These are phyloP conservation scores for Microbotryum scabiosae DNA, from an alignment of 1,284 basidiomycete genomes.

Conservation along the genomic window DNA sequence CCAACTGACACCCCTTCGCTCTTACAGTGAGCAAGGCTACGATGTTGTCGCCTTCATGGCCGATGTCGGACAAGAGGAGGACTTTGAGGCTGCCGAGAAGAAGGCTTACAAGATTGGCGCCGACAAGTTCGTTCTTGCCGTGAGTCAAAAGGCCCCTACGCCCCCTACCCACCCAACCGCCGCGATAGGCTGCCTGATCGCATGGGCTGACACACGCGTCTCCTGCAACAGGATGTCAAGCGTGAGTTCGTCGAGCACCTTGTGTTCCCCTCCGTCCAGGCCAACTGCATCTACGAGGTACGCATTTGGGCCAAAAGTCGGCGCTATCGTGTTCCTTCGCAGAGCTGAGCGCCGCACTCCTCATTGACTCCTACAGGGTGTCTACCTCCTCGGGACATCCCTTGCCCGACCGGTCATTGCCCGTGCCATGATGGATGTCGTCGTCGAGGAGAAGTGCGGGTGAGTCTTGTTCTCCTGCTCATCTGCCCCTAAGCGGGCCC, in stretches of 20 bases:
- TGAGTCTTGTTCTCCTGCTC: slow-evolving; percentile 39
- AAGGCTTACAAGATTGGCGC: slow-evolving; percentile 92
- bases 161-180: background rate
- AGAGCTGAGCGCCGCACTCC: background rate
- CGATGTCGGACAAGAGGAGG: slow-evolving; percentile 98
- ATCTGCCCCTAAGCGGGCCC: background rate
- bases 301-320: slow-evolving; percentile 6
- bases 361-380: slow-evolving; percentile 51
- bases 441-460: slow-evolving; percentile 87
- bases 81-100: slow-evolving; percentile 84
- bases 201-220: too few relatives aligned
- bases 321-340: background rate
- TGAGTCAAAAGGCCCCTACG: slow-evolving; percentile 36
- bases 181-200: too few relatives aligned
- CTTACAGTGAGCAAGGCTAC: slow-evolving; percentile 45
- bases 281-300: slow-evolving; percentile 97
- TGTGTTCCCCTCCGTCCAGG: slow-evolving; percentile 93
- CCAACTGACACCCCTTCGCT: too few relatives aligned
- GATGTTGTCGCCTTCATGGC: slow-evolving; percentile 98
- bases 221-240: slow-evolving; percentile 64
- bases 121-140: slow-evolving; percentile 87
- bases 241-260: slow-evolving; percentile 93
- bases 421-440: slow-evolving; percentile 94
- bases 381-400: slow-evolving; percentile 96
- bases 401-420: slow-evolving; percentile 97